Percentiles rank a stretch among this genome's conserved stretches.
phyloP scores from a whole-genome alignment of 148 eudicot genomes.

The Linanthus parryae region DNA sequence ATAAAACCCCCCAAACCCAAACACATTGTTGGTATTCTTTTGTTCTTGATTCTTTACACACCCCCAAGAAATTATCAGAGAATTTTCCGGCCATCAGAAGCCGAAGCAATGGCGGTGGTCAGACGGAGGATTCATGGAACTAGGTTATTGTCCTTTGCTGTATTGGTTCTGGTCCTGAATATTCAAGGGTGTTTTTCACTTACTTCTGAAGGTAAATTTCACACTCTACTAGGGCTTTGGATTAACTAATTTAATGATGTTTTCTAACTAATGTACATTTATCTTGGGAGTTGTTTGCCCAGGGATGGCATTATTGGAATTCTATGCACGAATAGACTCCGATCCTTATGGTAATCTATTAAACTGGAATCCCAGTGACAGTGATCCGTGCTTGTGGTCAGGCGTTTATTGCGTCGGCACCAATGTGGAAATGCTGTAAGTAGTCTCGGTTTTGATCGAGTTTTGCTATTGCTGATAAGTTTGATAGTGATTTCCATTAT shows the following conservation, averaged over 20 bases:
- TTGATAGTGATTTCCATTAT: too few relatives aligned
- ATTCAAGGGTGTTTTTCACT: slow-evolving; percentile 55
- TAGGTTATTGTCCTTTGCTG: slow-evolving; percentile 36
- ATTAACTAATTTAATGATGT: background rate
- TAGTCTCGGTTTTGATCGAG: too few relatives aligned
- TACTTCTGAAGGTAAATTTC: slow-evolving; percentile 66
- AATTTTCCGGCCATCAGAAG: slow-evolving; percentile 30
- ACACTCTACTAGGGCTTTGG: background rate
- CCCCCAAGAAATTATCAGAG: too few relatives aligned
- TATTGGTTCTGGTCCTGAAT: slow-evolving; percentile 44
- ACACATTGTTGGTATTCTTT: too few relatives aligned
- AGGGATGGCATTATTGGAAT: slow-evolving; percentile 68
- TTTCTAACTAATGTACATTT: too few relatives aligned
- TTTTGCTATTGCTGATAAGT: too few relatives aligned
- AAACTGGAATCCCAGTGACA: slow-evolving; percentile 61
- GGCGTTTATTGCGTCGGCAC: slow-evolving; percentile 65
- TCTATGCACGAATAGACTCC: slow-evolving; percentile 37
- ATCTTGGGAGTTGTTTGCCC: too few relatives aligned
- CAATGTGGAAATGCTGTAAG: slow-evolving; percentile 85
- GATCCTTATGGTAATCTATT: slow-evolving; percentile 68
- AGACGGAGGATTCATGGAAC: slow-evolving; percentile 48
- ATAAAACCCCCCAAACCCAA: too few relatives aligned
- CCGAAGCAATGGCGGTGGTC: slow-evolving; percentile 37
- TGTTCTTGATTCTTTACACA: too few relatives aligned
- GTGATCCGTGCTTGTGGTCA: slow-evolving; percentile 70